Evolutionary conservation across 2,329 filamentous ascomycete genomes (phyloP), one percentile per base, ranked within the genome.

Genomic region (Fusarium brevicatenulatum): DNA sequence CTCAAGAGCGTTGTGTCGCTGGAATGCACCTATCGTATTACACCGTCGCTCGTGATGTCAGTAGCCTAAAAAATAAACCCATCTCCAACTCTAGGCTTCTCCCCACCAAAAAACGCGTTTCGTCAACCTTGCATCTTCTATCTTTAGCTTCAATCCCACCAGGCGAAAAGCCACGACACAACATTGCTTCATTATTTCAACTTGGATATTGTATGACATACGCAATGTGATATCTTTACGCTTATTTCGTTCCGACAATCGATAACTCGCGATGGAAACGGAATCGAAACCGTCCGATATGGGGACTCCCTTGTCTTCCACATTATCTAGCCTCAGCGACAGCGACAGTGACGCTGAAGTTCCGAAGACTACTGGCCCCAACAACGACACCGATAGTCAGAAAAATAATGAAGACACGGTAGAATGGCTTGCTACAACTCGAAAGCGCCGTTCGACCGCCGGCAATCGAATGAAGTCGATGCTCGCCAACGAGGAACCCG

Each of bases 381-480:
- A 69, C 71, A 80, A 80, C 63, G 78, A 75, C 40, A 82, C 79
- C 55, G 76, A 79, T 59, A 84, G 79, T 72, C 83, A 83, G 63
- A 78, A 80, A 74, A 82, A 80, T 18, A 70, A 77, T 11, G 76
- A 73, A 46, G 74, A 80, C 7, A 76, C 82, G 67, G 83, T 91
- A 58, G 90, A 93, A 85, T 92, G 91, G 86, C 88, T 95, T 42
- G 91, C 91, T 50, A 93, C 91, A 9, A 90, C 90, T 42, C 92
- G 95, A 67, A 86, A 90, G 73, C 93, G 91, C 81, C 92, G 95
- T 71, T 91, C 91, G 18, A 97, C 93, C 1, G 95, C 95, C 25
- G 95, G 95, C 66, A 95, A 94, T 80, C 91, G 94, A 72, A 92
- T 97, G 87, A 91, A 92, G 76, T 90, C 90, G 55, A 90, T 97